Percentiles rank a stretch among this genome's conserved stretches.
phyloP scores from a whole-genome alignment of 177 flowering plant genomes.

The Tripterygium wilfordii region DNA sequence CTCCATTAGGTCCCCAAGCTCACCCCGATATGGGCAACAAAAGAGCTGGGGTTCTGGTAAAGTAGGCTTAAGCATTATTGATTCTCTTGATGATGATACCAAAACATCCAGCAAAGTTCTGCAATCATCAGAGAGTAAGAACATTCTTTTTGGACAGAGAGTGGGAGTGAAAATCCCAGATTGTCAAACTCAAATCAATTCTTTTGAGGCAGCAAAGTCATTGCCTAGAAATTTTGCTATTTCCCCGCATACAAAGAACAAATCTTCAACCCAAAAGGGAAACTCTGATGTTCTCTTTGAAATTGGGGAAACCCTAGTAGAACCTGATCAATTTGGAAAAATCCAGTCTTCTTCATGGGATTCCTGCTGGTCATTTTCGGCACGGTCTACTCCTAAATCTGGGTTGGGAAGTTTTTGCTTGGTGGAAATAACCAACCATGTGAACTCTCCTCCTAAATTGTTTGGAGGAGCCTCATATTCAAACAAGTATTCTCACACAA shows the following conservation, averaged over 20 bases:
- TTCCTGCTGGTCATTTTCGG: constrained; percentile 30
- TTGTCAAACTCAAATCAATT: constrained; percentile 13
- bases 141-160: constrained; percentile 51
- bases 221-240: constrained; percentile 34
- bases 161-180: constrained; percentile 29
- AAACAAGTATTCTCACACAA: constrained; percentile 17
- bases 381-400: constrained; percentile 19
- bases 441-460: constrained; percentile 12
- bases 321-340: constrained; percentile 16
- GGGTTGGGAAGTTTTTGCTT: too few species aligned
- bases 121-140: constrained; percentile 32
- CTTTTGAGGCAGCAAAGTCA: constrained; percentile 40
- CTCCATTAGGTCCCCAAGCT: constrained; percentile 20
- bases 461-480: constrained; percentile 18
- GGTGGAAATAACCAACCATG: constrained; percentile 13
- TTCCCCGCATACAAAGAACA: constrained; percentile 17
- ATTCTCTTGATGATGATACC: constrained; percentile 36
- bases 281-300: constrained; percentile 23
- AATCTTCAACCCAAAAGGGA: constrained; percentile 11
- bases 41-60: constrained; percentile 26
- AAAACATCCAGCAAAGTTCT: constrained; percentile 23
- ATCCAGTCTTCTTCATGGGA: constrained; percentile 42
- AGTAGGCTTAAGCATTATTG: constrained; percentile 43
- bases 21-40: constrained; percentile 12
- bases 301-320: constrained; percentile 24